Conservation (phyloP, 2,329 filamentous ascomycete genomes). For the Diaporthe caulivora region DNA sequence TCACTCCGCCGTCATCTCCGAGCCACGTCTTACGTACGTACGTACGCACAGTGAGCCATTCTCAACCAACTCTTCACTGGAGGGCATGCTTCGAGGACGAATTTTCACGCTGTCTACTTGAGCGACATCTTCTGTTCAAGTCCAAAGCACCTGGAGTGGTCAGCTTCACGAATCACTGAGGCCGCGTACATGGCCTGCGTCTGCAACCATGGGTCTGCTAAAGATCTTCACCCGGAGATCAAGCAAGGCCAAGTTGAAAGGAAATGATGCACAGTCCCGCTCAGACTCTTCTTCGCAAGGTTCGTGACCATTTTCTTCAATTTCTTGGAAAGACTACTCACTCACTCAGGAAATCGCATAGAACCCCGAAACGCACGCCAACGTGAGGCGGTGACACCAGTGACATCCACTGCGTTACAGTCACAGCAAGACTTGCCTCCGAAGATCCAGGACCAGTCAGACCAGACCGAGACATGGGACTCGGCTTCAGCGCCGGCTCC, state of each 20-base stretch:
- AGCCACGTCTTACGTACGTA: background rate
- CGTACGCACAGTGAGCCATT: background rate
- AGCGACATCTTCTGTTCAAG: background rate
- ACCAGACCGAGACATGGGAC: slow-evolving; percentile 41
- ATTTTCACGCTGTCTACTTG: background rate
- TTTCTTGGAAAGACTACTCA: background rate
- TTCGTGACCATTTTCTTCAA: background rate
- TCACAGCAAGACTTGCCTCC: slow-evolving; percentile 28
- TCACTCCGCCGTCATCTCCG: background rate
- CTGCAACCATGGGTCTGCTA: slow-evolving; percentile 51
- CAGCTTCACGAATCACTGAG: background rate
- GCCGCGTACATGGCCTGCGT: slow-evolving; percentile 22
- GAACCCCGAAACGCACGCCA: slow-evolving; percentile 3
- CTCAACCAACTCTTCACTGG: background rate
- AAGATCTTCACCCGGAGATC: slow-evolving; percentile 50
- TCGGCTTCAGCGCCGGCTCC: slow-evolving; percentile 50
- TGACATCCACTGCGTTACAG: background rate
- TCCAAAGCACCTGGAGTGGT: background rate
- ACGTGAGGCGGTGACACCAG: slow-evolving; percentile 43
- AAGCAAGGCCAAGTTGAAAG: slow-evolving; percentile 37
- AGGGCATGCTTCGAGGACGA: background rate
- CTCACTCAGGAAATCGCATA: background rate
- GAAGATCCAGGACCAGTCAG: slow-evolving; percentile 37
- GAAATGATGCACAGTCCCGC: background rate
- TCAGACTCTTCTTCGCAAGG: slow-evolving; percentile 6